Evolutionary conservation across 768 basidiomycete species (phyloP).

Genomic region (Rhodocollybia butyracea): DNA sequence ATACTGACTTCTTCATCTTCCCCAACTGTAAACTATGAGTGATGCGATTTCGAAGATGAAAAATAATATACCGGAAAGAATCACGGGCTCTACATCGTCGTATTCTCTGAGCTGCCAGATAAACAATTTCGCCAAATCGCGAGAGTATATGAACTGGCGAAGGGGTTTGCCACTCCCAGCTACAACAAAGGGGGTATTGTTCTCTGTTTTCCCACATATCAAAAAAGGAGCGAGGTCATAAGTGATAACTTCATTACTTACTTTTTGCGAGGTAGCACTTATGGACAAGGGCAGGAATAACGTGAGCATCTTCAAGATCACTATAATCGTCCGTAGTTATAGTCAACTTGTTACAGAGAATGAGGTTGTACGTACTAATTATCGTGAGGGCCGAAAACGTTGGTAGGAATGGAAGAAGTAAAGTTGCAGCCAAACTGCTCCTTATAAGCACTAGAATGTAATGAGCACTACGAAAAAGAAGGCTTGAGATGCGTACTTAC

Average conservation of each 20-base stretch:
- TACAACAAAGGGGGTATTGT: constrained; percentile 83
- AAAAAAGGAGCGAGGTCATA: neutral
- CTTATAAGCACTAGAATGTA: constrained; percentile 75
- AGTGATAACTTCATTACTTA: constrained; percentile 32
- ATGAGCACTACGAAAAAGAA: neutral
- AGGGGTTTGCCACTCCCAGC: constrained; percentile 88
- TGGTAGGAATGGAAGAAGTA: constrained; percentile 95
- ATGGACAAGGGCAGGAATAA: constrained; percentile 92
- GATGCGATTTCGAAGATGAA: neutral
- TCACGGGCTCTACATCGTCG: constrained; percentile 88
- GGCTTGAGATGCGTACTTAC: constrained; percentile 39
- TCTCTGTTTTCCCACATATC: constrained; percentile 42
- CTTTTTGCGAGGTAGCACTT: constrained; percentile 91
- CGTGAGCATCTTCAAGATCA: constrained; percentile 87
- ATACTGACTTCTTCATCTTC: constrained; percentile 95
- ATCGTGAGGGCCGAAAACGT: constrained; percentile 93
- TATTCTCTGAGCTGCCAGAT: constrained; percentile 92
- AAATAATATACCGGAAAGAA: constrained; percentile 76
- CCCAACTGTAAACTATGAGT: constrained; percentile 51
- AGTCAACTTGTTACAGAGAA: neutral
- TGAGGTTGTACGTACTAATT: constrained; percentile 63
- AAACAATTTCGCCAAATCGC: constrained; percentile 92
- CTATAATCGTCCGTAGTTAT: constrained; percentile 33
- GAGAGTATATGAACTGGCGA: constrained; percentile 98
- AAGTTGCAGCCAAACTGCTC: constrained; percentile 94